Evolutionary conservation across 2,329 filamentous ascomycete genomes (phyloP), one percentile per base, ranked within the genome.

Genomic region (Aspergillus sojae): DNA sequence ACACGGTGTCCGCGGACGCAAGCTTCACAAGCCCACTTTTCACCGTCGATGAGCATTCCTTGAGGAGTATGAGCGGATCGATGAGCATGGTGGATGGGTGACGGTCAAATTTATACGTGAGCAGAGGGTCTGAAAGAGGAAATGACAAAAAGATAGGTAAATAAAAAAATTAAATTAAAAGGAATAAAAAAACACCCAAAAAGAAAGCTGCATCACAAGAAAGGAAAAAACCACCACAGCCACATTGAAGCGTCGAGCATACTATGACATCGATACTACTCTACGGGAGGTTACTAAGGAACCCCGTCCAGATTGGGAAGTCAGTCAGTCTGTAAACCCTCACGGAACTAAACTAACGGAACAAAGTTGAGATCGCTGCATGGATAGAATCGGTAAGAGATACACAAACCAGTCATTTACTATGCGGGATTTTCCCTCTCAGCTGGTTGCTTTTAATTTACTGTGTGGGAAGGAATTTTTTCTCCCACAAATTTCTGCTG

Each of bases 1-100:
- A 97, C 94, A 78, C 94, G 91, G 83, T 98, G 94, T 74, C 94
- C 94, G 80, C 94, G 91, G 77, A 98, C 93, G 82, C 94, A 97
- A 81, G 93, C 93, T 83, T 96, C 91, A 84, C 94, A 98, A 79
- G 94, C 94, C 84, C 88, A 97, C 85, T 97, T 98, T 83, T 96
- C 92, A 79, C 94, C 93, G 85, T 96, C 89, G 81, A 93, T 91
- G 78, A 93, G 85, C 91, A 93, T 94, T 65, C 72, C 73, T 74
- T 67, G 57, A 58, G 14, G 56, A 57, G 55, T 54, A 54, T 57
- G 36, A 60, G 43, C 36, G 45, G 41, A 59, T 34, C 60, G 30
- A 55, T 28, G 34, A 58, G 32, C 60, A 53, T 19, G 55, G 26
- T n/a, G n/a, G 34, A 41, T 59, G 34, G 60, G 61, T 50, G 67